Conservation (phyloP, 1,139 yeast species). For the Arxiozyma heterogenica region DNA sequence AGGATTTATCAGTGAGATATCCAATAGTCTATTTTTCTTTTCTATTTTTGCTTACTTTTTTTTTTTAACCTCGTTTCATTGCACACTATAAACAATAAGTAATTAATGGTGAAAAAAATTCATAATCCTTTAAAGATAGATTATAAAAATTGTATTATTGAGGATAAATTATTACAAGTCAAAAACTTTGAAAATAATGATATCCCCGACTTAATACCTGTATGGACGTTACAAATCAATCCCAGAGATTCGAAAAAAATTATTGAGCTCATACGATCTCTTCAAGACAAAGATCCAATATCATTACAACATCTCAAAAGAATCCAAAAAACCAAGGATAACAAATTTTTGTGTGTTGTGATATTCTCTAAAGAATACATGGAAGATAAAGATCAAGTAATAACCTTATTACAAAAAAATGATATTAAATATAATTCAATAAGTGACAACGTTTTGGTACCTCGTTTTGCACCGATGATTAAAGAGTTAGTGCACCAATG, state of each 20-base stretch:
- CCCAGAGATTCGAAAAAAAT: constrained; percentile 37
- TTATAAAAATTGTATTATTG: constrained; percentile 41
- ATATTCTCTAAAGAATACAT: constrained; percentile 28
- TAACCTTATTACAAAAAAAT: constrained; percentile 9
- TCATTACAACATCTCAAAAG: constrained; percentile 38
- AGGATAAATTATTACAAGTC: constrained; percentile 43
- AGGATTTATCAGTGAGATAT: no score
- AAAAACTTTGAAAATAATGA: constrained; percentile 27
- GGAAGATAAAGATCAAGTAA: constrained; percentile 13
- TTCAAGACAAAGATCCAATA: constrained; percentile 33
- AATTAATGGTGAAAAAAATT: constrained; percentile 30
- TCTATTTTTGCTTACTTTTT: no score
- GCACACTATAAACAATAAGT: constrained; percentile 27
- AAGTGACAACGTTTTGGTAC: constrained; percentile 33
- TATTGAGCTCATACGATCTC: constrained; percentile 25
- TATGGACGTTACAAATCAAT: constrained; percentile 48
- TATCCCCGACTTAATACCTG: constrained; percentile 36
- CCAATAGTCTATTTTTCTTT: no score
- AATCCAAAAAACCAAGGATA: constrained; percentile 26
- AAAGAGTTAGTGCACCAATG: constrained; percentile 56
- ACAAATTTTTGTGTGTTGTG: constrained; percentile 29
- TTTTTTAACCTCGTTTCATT: constrained; percentile 36
- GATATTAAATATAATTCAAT: constrained; percentile 18
- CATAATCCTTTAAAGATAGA: constrained; percentile 36
- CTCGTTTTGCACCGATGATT: constrained; percentile 49